phyloP scores from a whole-genome alignment of 2,329 filamentous ascomycete genomes.

The Fusarium hainanense region DNA sequence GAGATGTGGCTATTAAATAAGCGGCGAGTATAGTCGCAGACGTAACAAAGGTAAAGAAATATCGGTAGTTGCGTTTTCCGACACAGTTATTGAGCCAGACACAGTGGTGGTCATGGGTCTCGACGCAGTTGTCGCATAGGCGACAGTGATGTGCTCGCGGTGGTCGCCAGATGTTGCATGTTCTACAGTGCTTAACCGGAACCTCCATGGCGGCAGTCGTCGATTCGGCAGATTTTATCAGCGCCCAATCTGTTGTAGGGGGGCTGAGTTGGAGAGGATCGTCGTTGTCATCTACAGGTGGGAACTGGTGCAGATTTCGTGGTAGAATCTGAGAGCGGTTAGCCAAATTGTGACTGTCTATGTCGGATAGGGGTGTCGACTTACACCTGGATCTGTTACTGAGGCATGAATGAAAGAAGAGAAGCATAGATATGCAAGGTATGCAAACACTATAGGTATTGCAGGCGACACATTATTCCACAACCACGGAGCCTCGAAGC shows the following conservation, averaged over 20 bases:
- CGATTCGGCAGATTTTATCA: constrained; percentile 82
- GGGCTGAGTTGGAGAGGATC: constrained; percentile 86
- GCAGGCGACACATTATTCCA: constrained; percentile 90
- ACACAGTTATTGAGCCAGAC: constrained; percentile 99
- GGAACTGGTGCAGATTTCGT: constrained; percentile 89
- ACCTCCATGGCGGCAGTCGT: constrained; percentile 93
- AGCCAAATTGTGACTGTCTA: constrained; percentile 4
- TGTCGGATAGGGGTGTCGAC: constrained; percentile 50
- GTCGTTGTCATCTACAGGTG: constrained; percentile 77
- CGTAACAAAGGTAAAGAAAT: constrained; percentile 92
- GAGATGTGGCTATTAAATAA: constrained; percentile 79
- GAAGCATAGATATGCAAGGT: constrained; percentile 89
- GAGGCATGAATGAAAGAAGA: constrained; percentile 96
- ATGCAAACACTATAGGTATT: constrained; percentile 89
- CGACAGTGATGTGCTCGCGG: constrained; percentile 96
- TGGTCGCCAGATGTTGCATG: constrained; percentile 96
- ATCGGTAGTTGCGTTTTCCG: constrained; percentile 95
- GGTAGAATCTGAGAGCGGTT: constrained; percentile 78
- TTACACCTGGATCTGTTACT: constrained; percentile 89
- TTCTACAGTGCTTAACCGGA: constrained; percentile 97
- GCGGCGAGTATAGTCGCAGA: constrained; percentile 80
- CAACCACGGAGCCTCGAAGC: constrained; percentile 83
- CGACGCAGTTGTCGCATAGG: constrained; percentile 95
- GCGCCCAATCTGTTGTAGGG: constrained; percentile 91
- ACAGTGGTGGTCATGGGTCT: constrained; percentile 97